phyloP scores from a whole-genome alignment of 2,329 filamentous ascomycete species.

The Cryphonectria naterciae region DNA sequence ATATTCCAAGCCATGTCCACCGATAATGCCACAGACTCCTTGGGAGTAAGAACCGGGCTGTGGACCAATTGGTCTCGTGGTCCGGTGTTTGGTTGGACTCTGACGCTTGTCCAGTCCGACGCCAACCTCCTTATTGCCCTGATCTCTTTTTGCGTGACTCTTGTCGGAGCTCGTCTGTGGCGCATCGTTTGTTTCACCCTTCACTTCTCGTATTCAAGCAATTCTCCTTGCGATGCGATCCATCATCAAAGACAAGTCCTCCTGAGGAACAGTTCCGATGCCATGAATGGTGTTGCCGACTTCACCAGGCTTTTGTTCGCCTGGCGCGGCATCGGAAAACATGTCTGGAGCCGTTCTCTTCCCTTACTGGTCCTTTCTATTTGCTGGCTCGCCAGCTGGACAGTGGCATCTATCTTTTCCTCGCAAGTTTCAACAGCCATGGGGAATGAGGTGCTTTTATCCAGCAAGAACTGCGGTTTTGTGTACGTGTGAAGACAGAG shows the following conservation, averaged over 20 bases:
- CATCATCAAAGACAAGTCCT: conserved; percentile 4
- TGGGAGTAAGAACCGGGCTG: conserved; percentile 23
- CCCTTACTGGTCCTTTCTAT: conserved; percentile 1
- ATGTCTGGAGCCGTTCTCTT: not conserved
- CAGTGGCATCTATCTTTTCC: not conserved
- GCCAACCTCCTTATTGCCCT: conserved; percentile 30
- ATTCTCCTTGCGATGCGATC: not conserved
- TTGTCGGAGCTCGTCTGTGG: not conserved
- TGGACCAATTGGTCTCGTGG: conserved; percentile 32
- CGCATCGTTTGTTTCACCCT: not conserved
- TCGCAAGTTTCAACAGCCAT: conserved; percentile 4
- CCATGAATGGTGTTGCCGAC: conserved; percentile 1
- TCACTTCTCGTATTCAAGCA: not conserved
- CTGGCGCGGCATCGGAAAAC: not conserved
- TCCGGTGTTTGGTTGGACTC: conserved; percentile 23
- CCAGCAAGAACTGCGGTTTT: not conserved
- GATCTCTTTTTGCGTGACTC: not conserved
- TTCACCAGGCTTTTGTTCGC: not conserved
- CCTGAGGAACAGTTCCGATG: not conserved
- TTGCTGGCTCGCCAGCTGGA: conserved; percentile 10
- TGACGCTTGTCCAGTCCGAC: conserved; percentile 26
- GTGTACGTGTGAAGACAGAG: not conserved
- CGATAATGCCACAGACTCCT: conserved; percentile 7
- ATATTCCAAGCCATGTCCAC: not conserved
- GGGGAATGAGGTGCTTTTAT: conserved; percentile 8